Conservation (phyloP, 768 basidiomycete genomes). For the Podaxis sp. region DNA sequence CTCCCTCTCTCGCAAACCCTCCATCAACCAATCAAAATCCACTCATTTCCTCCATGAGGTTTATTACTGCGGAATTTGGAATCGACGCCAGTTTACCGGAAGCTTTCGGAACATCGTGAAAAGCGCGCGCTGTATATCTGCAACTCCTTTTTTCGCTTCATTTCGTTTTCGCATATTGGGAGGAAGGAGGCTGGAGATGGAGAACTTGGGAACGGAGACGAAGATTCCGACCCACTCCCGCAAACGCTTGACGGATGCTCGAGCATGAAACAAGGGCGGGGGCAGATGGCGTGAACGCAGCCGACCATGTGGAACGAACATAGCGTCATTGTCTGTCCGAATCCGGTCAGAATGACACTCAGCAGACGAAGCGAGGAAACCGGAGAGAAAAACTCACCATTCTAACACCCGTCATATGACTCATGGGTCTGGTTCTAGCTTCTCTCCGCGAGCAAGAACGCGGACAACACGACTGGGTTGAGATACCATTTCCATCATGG, state of each 20-base stretch:
- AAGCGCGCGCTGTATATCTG: background rate
- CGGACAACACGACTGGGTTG: slow-evolving; percentile 74
- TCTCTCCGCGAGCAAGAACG: slow-evolving; percentile 81
- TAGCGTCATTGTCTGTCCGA: background rate
- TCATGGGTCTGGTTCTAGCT: slow-evolving; percentile 53
- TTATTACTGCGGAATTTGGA: background rate
- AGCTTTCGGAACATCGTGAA: background rate
- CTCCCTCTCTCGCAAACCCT: background rate
- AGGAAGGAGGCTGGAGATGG: background rate
- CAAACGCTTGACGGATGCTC: background rate
- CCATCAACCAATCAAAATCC: background rate
- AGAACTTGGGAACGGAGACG: background rate
- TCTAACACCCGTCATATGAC: background rate
- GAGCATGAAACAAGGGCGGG: background rate
- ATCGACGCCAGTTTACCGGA: background rate
- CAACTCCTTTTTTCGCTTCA: slow-evolving; percentile 4
- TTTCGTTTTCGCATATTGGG: background rate
- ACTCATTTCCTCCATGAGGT: background rate
- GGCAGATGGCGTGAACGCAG: slow-evolving; percentile 7
- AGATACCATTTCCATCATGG: slow-evolving; percentile 76
- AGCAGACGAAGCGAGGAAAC: background rate
- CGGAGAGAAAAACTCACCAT: background rate
- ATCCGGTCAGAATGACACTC: background rate
- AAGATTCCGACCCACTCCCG: background rate
- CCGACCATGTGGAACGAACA: slow-evolving; percentile 1